phyloP scores from a whole-genome alignment of 805 yeast genomes.

The Pichia pseudocactophila region DNA sequence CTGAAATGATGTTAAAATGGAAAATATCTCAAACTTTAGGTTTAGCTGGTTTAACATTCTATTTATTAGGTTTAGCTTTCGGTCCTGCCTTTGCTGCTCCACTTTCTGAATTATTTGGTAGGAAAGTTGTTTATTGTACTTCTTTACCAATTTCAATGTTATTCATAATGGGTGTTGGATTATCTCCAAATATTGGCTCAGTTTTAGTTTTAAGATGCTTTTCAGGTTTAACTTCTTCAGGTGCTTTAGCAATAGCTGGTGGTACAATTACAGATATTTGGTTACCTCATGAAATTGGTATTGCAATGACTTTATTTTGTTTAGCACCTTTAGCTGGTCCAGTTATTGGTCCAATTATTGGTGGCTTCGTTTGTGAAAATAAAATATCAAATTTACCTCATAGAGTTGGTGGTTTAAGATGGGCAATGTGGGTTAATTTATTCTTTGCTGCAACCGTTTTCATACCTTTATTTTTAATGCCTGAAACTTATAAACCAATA shows the following conservation, averaged over 20 bases:
- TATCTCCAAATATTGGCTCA: slow-evolving; percentile 49
- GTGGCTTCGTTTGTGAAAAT: slow-evolving; percentile 56
- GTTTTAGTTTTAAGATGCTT: slow-evolving; percentile 65
- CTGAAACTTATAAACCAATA: slow-evolving; percentile 69
- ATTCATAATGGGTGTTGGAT: slow-evolving; percentile 66
- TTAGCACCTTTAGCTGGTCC: slow-evolving; percentile 79
- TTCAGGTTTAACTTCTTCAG: slow-evolving; percentile 69
- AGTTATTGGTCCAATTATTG: slow-evolving; percentile 65
- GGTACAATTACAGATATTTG: slow-evolving; percentile 79
- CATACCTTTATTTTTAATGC: slow-evolving; percentile 35
- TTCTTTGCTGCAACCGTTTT: slow-evolving; percentile 57
- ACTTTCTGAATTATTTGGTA: slow-evolving; percentile 58
- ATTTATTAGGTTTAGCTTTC: slow-evolving; percentile 59
- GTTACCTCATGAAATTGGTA: slow-evolving; percentile 52
- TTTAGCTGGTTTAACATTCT: slow-evolving; percentile 60
- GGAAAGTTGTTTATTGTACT: slow-evolving; percentile 49
- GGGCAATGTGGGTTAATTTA: slow-evolving; percentile 65
- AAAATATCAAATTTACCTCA: slow-evolving; percentile 23
- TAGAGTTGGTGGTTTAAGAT: slow-evolving; percentile 45
- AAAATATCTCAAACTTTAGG: slow-evolving; percentile 52
- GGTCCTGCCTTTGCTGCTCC: slow-evolving; percentile 72
- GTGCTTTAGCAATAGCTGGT: slow-evolving; percentile 76
- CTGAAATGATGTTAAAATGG: slow-evolving; percentile 40
- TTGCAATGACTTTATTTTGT: slow-evolving; percentile 74
- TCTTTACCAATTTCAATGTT: slow-evolving; percentile 62